A percentile compares a stretch with the other conserved stretches of the same genome.
phyloP scores from a whole-genome alignment of 495 filamentous ascomycete species.

The Extremus antarcticus region DNA sequence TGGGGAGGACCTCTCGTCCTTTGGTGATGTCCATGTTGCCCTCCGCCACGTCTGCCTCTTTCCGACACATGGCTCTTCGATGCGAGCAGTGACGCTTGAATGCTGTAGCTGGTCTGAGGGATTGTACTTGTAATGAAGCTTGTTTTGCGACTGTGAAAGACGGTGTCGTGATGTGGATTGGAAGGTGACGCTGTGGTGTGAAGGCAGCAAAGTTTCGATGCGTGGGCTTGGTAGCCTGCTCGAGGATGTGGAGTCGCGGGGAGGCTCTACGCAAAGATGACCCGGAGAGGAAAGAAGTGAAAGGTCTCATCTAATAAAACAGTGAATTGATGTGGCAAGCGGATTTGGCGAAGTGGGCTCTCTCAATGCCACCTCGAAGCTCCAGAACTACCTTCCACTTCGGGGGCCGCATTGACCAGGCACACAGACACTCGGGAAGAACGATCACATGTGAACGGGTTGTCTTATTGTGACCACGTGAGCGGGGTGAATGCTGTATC shows the following conservation, averaged over 20 bases:
- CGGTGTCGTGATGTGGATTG: no score
- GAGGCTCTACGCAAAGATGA: not conserved
- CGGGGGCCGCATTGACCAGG: no score
- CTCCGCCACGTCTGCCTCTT: constrained; percentile 24
- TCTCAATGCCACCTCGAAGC: no score
- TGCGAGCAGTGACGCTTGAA: constrained; percentile 32
- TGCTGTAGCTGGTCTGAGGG: not conserved
- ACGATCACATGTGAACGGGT: no score
- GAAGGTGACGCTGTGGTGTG: no score
- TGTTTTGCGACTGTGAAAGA: no score
- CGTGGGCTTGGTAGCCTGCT: not conserved
- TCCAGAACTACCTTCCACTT: no score
- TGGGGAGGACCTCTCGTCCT: constrained; percentile 54
- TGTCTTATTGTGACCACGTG: no score
- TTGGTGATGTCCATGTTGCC: constrained; percentile 38
- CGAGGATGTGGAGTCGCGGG: not conserved
- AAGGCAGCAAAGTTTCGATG: not conserved
- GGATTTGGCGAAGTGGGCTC: no score
- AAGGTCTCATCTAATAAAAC: not conserved
- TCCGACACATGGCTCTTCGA: constrained; percentile 34
- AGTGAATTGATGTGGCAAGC: no score
- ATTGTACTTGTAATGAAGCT: not conserved
- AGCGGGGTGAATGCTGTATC: no score
- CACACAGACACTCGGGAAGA: no score
- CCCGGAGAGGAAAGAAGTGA: not conserved